phyloP scores from a whole-genome alignment of 78 protist genomes.

The Monosiga brevicollis region DNA sequence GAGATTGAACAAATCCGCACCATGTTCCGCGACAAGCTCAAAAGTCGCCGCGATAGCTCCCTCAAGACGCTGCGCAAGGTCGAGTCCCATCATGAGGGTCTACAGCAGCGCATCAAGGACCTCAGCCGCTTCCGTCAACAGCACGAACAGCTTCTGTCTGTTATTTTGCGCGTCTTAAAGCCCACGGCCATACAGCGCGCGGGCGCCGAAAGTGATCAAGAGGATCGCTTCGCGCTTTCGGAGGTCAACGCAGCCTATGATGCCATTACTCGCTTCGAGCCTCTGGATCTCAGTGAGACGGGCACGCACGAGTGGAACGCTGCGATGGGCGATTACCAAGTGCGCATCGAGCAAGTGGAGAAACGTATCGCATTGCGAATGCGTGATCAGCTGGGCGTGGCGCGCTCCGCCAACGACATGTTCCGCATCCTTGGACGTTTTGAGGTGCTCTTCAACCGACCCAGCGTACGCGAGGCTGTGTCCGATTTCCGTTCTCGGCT shows the following conservation, averaged over 20 bases:
- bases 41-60: constrained; percentile 12
- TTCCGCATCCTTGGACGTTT: constrained; percentile 74
- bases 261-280: constrained; percentile 31
- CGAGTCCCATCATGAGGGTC: constrained; percentile 11
- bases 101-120: constrained; percentile 31
- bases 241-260: constrained; percentile 55
- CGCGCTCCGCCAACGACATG: constrained; percentile 77
- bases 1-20: constrained; percentile 30
- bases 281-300: constrained; percentile 25
- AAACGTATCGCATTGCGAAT: constrained; percentile 54
- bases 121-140: constrained; percentile 21
- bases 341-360: constrained; percentile 69
- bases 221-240: constrained; percentile 7
- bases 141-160: background rate
- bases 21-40: constrained; percentile 33
- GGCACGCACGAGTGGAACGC: constrained; percentile 47
- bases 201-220: too few species aligned
- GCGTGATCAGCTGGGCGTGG: constrained; percentile 71
- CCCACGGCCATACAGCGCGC: too few species aligned
- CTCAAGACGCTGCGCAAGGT: constrained; percentile 16
- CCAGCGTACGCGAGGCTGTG: constrained; percentile 39
- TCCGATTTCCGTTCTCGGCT: constrained; percentile 63
- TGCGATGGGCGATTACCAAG: constrained; percentile 45
- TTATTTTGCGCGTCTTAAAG: background rate
- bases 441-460: constrained; percentile 67